These are phyloP conservation scores for Suillus weaverae DNA, from an alignment of 768 basidiomycete genomes.

Conservation along the genomic window DNA sequence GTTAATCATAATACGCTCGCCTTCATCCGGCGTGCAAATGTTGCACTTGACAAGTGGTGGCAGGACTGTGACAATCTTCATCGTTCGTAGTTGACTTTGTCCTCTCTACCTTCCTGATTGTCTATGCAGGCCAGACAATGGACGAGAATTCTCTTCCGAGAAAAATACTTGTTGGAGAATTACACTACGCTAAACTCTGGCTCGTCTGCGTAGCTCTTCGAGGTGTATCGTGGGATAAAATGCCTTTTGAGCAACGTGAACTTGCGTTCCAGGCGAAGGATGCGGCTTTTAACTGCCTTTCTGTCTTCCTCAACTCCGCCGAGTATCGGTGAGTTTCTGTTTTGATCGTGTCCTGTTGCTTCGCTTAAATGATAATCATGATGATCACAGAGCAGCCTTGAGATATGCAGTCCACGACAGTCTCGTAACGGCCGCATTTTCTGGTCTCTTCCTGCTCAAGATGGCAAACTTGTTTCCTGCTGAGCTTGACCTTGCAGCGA, in stretches of 20 bases:
- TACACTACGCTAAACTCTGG: conserved; percentile 95
- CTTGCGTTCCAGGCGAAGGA: conserved; percentile 95
- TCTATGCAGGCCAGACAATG: conserved; percentile 62
- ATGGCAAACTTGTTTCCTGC: conserved; percentile 92
- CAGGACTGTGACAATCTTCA: conserved; percentile 85
- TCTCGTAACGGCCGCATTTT: conserved; percentile 89
- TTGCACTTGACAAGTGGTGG: conserved; percentile 91
- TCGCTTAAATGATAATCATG: neutral
- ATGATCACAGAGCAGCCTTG: conserved; percentile 66
- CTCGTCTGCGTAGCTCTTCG: conserved; percentile 89
- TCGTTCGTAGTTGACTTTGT: conserved; percentile 42
- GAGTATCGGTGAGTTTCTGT: conserved; percentile 66
- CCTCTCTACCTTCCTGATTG: conserved; percentile 1
- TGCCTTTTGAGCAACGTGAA: conserved; percentile 93
- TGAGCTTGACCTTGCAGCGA: conserved; percentile 74
- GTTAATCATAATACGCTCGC: conserved; percentile 83
- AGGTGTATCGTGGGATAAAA: conserved; percentile 93
- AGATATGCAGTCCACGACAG: conserved; percentile 93
- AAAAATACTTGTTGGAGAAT: conserved; percentile 84
- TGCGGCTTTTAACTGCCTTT: conserved; percentile 81
- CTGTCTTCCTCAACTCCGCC: conserved; percentile 78
- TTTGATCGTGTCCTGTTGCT: neutral
- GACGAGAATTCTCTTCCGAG: conserved; percentile 84
- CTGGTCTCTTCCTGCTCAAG: conserved; percentile 88
- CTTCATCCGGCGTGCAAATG: conserved; percentile 83